Evolutionary conservation across 192 early-diverging fungal species (phyloP).

Genomic region (Blastocladiella britannica): DNA sequence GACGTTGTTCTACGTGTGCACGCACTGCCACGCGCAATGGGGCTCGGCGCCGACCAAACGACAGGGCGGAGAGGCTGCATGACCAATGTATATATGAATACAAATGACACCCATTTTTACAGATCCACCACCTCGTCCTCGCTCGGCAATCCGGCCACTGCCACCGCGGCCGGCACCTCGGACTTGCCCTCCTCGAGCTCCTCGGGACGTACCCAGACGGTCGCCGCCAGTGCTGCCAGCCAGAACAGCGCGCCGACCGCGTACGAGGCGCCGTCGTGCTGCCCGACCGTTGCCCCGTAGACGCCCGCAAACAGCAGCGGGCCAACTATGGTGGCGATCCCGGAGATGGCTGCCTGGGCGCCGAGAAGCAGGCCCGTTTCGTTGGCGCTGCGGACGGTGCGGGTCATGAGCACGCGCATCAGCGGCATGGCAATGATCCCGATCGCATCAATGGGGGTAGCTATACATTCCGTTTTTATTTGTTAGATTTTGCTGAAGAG

Average conservation of each 20-base stretch:
- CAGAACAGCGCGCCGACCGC: background rate
- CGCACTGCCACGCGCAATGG: conserved; percentile 59
- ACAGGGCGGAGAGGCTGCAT: too few relatives aligned
- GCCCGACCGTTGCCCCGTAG: background rate
- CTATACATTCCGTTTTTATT: background rate
- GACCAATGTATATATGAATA: too few relatives aligned
- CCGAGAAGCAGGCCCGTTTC: background rate
- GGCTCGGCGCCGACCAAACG: too few relatives aligned
- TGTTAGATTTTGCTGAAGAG: background rate
- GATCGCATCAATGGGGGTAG: background rate
- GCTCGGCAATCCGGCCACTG: background rate
- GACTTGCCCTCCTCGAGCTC: background rate
- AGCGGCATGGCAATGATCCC: background rate
- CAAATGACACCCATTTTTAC: too few relatives aligned
- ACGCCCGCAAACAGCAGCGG: background rate
- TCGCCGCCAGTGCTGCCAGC: background rate
- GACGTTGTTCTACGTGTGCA: conserved; percentile 62
- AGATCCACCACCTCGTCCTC: background rate
- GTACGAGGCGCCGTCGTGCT: background rate
- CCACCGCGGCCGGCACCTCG: too few relatives aligned
- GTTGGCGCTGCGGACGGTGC: background rate
- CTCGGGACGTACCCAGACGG: background rate
- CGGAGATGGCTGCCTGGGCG: background rate
- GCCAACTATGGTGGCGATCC: background rate
- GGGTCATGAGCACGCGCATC: background rate